Evolutionary conservation across 2,329 filamentous ascomycete genomes (phyloP).

Genomic region (Claviceps digitariae): DNA sequence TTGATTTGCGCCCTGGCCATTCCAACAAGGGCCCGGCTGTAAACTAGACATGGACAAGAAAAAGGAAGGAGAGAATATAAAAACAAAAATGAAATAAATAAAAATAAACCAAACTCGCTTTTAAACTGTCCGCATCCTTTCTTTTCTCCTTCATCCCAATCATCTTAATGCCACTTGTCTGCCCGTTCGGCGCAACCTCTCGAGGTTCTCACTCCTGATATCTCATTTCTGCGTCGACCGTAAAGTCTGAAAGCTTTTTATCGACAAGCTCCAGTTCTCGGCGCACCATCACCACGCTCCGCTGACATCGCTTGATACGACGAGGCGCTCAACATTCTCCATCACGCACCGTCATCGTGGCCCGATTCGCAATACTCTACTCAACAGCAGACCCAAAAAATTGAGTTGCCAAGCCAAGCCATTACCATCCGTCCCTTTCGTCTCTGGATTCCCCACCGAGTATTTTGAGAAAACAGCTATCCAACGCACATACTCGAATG

Average conservation of each 20-base stretch:
- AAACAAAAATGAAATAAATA: neutral
- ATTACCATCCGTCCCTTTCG: neutral
- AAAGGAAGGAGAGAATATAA: neutral
- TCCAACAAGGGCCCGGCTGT: neutral
- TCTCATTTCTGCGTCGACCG: neutral
- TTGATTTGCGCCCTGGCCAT: neutral
- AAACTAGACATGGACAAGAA: neutral
- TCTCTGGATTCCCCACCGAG: neutral
- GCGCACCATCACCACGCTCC: neutral
- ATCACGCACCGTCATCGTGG: neutral
- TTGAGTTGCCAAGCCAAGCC: neutral
- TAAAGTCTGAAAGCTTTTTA: neutral
- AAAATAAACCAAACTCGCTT: neutral
- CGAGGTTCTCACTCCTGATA: neutral
- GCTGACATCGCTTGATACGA: neutral
- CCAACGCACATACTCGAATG: neutral
- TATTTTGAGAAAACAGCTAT: neutral
- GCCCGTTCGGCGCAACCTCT: neutral
- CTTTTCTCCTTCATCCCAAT: neutral
- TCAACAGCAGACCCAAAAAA: neutral
- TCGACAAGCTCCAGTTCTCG: neutral
- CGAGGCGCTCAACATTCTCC: neutral
- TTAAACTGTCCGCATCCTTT: neutral
- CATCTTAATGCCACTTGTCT: neutral
- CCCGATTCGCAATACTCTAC: neutral